Conservation (phyloP, 2,329 filamentous ascomycete species). For the Lachnellula occidentalis region DNA sequence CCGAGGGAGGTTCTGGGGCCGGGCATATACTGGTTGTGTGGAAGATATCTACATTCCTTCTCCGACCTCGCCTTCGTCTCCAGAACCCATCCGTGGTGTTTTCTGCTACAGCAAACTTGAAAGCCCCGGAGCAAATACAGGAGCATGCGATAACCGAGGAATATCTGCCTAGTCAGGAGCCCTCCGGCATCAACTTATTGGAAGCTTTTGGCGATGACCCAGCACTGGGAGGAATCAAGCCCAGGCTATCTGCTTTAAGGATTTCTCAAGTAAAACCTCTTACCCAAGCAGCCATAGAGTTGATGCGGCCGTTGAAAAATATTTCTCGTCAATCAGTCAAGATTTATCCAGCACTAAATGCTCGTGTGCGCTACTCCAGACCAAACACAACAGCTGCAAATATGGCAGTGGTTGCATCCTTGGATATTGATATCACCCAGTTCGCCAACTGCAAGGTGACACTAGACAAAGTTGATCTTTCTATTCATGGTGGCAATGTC, state of each 20-base stretch:
- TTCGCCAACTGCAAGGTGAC: slow-evolving; percentile 62
- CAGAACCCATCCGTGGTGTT: slow-evolving; percentile 64
- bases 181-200: slow-evolving; percentile 70
- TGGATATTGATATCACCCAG: slow-evolving; percentile 70
- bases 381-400: slow-evolving; percentile 51
- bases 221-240: slow-evolving; percentile 51
- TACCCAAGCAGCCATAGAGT: slow-evolving; percentile 53
- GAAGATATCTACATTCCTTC: slow-evolving; percentile 54
- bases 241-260: slow-evolving; percentile 65
- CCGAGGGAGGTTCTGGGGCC: slow-evolving; percentile 23
- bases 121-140: slow-evolving; percentile 42
- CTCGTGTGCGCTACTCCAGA: slow-evolving; percentile 66
- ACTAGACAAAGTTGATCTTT: slow-evolving; percentile 54
- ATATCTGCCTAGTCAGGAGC: slow-evolving; percentile 64
- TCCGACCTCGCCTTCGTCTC: slow-evolving; percentile 57
- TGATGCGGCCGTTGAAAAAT: slow-evolving; percentile 58
- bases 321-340: slow-evolving; percentile 57
- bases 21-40: slow-evolving; percentile 51
- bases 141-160: slow-evolving; percentile 45
- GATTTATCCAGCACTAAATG: slow-evolving; percentile 65
- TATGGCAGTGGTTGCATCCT: slow-evolving; percentile 59
- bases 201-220: slow-evolving; percentile 66
- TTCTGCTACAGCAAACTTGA: slow-evolving; percentile 54
- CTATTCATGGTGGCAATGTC: slow-evolving; percentile 52
- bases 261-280: slow-evolving; percentile 70